These are phyloP conservation scores for Cyberlindnera veronae DNA, from an alignment of 805 yeast species.

Conservation along the genomic window DNA sequence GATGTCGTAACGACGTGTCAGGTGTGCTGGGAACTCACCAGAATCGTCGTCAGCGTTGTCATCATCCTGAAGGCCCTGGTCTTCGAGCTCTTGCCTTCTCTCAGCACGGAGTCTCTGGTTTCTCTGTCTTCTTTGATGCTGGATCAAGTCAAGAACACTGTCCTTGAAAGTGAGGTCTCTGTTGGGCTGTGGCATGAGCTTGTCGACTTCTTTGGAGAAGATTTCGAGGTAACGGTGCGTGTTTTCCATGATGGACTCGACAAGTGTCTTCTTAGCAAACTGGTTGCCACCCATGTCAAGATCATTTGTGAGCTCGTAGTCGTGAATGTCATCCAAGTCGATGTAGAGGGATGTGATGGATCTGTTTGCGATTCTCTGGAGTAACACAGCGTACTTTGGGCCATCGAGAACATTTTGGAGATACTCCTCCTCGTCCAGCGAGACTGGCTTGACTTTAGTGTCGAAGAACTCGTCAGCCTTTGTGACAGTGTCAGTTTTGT, in stretches of 20 bases:
- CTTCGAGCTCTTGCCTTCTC: conserved; percentile 55
- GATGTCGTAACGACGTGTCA: conserved; percentile 81
- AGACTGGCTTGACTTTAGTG: conserved; percentile 27
- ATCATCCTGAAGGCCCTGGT: conserved; percentile 32
- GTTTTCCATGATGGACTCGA: conserved; percentile 62
- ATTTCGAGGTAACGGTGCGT: conserved; percentile 77
- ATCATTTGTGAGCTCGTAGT: conserved; percentile 53
- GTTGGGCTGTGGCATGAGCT: conserved; percentile 83
- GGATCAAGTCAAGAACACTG: conserved; percentile 88
- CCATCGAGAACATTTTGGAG: conserved; percentile 32
- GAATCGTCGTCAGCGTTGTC: conserved; percentile 28
- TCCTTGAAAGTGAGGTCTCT: conserved; percentile 74
- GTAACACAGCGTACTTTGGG: conserved; percentile 69
- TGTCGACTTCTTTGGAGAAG: conserved; percentile 72
- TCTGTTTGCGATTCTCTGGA: conserved; percentile 84
- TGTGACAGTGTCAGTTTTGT: conserved; percentile 41
- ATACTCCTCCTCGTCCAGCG: conserved; percentile 26
- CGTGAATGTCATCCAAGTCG: conserved; percentile 80
- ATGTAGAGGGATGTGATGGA: conserved; percentile 63
- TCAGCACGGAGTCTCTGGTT: conserved; percentile 72
- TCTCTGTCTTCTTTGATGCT: conserved; percentile 84
- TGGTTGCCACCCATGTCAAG: conserved; percentile 23
- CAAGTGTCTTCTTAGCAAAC: conserved; percentile 36
- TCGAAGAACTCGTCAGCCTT: conserved; percentile 35
- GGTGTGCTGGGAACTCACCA: conserved; percentile 74